Conservation (phyloP, 768 basidiomycete species). For the Tubosaeta brunneosetosa region DNA sequence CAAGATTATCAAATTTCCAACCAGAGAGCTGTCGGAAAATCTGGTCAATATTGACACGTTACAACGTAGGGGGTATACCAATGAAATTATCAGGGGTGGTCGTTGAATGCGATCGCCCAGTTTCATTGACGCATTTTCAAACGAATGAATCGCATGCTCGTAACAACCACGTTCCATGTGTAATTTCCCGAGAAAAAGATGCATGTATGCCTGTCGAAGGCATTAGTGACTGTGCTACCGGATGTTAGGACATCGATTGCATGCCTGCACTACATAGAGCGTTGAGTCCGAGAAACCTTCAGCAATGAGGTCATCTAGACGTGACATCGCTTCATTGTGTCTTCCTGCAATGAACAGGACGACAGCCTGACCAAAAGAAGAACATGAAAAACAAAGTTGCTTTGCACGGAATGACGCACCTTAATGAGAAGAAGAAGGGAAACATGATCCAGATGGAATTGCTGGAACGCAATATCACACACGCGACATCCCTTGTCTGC, state of each 20-base stretch:
- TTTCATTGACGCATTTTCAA: too few relatives aligned
- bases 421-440: not conserved
- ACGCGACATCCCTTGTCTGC: not conserved
- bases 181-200: not conserved
- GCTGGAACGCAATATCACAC: slow-evolving; percentile 1
- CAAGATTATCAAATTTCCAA: too few relatives aligned
- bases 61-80: too few relatives aligned
- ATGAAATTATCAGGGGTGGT: not conserved
- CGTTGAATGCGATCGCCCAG: too few relatives aligned
- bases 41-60: too few relatives aligned
- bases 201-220: too few relatives aligned
- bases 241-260: not conserved
- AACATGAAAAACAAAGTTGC: not conserved
- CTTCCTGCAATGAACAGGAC: too few relatives aligned
- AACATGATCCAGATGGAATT: not conserved
- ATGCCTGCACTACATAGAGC: not conserved
- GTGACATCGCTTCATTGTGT: not conserved
- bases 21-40: too few relatives aligned
- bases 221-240: not conserved
- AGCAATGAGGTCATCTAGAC: not conserved
- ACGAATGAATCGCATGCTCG: too few relatives aligned
- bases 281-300: not conserved
- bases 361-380: not conserved
- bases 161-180: not conserved
- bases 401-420: not conserved